Evolutionary conservation across 352 stramenopile genomes (phyloP).

Genomic region (Pythium chondricola): DNA sequence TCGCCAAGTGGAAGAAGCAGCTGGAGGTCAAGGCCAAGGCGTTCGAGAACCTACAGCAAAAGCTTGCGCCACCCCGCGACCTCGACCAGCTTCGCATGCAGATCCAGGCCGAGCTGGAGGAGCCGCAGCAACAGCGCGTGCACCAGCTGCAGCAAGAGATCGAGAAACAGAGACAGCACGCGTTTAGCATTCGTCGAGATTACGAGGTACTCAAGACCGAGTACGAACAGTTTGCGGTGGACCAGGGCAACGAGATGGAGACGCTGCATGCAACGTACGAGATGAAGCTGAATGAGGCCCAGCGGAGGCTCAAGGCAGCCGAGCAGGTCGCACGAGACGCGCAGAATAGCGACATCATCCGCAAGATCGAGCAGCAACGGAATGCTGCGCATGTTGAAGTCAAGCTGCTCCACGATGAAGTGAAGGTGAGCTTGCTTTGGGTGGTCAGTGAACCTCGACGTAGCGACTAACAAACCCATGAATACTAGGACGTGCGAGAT

Average conservation of each 20-base stretch:
- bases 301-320: conserved; percentile 36
- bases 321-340: conserved; percentile 36
- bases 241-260: conserved; percentile 76
- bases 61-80: conserved; percentile 73
- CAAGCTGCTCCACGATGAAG: conserved; percentile 50
- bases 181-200: conserved; percentile 62
- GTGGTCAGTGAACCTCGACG: background rate
- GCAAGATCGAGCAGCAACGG: conserved; percentile 47
- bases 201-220: conserved; percentile 80
- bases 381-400: conserved; percentile 51
- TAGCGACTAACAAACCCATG: background rate
- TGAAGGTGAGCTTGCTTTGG: conserved; percentile 29
- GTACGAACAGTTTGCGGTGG: conserved; percentile 77
- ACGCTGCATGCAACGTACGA: conserved; percentile 65
- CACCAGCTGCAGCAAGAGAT: conserved; percentile 58
- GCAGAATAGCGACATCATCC: conserved; percentile 33
- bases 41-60: conserved; percentile 79
- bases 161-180: conserved; percentile 60
- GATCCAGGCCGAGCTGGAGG: conserved; percentile 80
- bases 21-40: conserved; percentile 72
- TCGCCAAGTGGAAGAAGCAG: conserved; percentile 81
- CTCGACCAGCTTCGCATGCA: conserved; percentile 76
- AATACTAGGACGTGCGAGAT: conserved; percentile 37
- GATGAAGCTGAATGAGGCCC: conserved; percentile 47
- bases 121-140: conserved; percentile 61